Evolutionary conservation across 2,329 filamentous ascomycete species (phyloP).

Genomic region (Teratosphaeria nubilosa): DNA sequence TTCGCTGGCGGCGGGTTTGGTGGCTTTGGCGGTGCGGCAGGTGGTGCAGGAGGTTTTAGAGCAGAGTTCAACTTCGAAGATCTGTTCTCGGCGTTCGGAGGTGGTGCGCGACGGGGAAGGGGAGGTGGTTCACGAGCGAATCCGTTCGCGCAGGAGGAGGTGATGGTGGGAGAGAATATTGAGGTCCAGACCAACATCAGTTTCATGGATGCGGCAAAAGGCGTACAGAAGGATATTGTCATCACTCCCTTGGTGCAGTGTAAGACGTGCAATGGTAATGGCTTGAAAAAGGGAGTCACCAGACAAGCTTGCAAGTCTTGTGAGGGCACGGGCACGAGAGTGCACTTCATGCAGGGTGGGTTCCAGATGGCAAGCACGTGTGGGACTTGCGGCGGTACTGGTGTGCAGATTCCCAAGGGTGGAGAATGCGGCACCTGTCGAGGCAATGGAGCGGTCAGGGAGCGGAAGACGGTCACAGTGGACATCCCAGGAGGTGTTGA

Average conservation of each 20-base stretch:
- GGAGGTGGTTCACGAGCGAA: slow-evolving; percentile 42
- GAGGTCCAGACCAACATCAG: slow-evolving; percentile 88
- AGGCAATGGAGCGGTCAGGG: slow-evolving; percentile 74
- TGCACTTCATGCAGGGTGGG: slow-evolving; percentile 82
- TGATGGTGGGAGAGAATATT: slow-evolving; percentile 89
- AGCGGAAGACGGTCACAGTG: slow-evolving; percentile 72
- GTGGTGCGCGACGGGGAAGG: slow-evolving; percentile 44
- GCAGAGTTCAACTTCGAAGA: slow-evolving; percentile 93
- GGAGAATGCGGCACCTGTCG: slow-evolving; percentile 70
- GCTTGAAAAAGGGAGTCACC: slow-evolving; percentile 71
- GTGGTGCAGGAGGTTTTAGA: slow-evolving; percentile 37
- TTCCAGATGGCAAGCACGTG: slow-evolving; percentile 96
- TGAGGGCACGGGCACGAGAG: slow-evolving; percentile 73
- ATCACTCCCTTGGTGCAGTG: slow-evolving; percentile 76
- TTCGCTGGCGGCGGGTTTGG: slow-evolving; percentile 48
- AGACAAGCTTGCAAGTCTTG: slow-evolving; percentile 67
- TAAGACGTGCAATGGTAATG: slow-evolving; percentile 71
- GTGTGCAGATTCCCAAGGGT: slow-evolving; percentile 64
- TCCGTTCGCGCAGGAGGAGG: slow-evolving; percentile 62
- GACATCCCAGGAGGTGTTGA: slow-evolving; percentile 94
- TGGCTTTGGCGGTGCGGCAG: slow-evolving; percentile 36
- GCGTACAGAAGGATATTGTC: slow-evolving; percentile 74
- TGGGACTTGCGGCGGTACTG: slow-evolving; percentile 67
- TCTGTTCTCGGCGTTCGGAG: slow-evolving; percentile 78
- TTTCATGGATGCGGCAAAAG: slow-evolving; percentile 94